phyloP scores from a whole-genome alignment of 495 filamentous ascomycete genomes.

The Aspergillus baeticus region DNA sequence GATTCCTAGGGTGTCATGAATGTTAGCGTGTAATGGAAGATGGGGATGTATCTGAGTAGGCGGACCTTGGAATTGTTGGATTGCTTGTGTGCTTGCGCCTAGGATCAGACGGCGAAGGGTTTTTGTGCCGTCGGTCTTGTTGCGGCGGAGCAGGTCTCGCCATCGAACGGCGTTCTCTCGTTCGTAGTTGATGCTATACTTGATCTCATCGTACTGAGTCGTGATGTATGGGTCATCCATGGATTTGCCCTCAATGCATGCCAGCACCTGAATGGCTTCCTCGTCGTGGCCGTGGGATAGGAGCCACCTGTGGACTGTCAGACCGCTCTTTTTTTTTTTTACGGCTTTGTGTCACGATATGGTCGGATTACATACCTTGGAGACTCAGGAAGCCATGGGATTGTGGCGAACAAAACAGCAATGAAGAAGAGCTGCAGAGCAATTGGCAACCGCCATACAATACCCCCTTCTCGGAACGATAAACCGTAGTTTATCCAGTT shows the following conservation, averaged over 20 bases:
- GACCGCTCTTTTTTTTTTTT: background rate
- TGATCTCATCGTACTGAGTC: conserved; percentile 47
- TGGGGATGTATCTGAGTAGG: background rate
- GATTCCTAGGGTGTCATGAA: conserved; percentile 34
- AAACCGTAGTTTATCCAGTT: conserved; percentile 61
- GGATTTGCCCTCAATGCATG: conserved; percentile 43
- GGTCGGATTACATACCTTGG: conserved; percentile 18
- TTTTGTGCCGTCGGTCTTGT: conserved; percentile 37
- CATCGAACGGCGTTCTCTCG: conserved; percentile 46
- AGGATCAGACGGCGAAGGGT: conserved; percentile 50
- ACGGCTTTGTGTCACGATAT: background rate
- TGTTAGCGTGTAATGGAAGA: background rate
- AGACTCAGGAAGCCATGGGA: conserved; percentile 57
- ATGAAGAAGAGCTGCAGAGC: conserved; percentile 55
- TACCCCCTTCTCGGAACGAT: conserved; percentile 41
- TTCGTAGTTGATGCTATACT: conserved; percentile 48
- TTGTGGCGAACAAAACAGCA: conserved; percentile 44
- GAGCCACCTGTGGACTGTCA: conserved; percentile 38
- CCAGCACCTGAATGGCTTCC: conserved; percentile 49
- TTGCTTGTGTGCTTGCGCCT: conserved; percentile 49
- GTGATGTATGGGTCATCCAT: conserved; percentile 47
- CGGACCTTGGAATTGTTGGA: conserved; percentile 46
- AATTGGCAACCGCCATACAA: conserved; percentile 53
- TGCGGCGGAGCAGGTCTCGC: conserved; percentile 44
- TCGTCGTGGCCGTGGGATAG: conserved; percentile 41